A percentile compares a stretch with the other conserved stretches of the same genome.
phyloP scores from a whole-genome alignment of 2,329 filamentous ascomycete genomes.

The Harringtonia lauricola region DNA sequence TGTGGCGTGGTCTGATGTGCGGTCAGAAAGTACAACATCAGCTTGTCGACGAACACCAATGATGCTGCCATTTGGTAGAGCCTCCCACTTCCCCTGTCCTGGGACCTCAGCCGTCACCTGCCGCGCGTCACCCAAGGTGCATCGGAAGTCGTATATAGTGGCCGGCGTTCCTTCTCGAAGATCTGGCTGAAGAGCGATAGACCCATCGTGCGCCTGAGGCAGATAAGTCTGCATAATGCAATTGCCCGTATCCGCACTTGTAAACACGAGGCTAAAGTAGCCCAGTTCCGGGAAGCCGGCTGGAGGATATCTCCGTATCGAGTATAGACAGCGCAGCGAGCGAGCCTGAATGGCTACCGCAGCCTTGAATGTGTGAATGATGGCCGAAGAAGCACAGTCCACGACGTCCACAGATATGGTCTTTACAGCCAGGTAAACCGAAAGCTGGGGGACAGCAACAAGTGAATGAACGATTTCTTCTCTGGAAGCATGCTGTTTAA shows the following conservation, averaged over 20 bases:
- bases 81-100: constrained; percentile 57
- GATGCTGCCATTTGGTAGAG: constrained; percentile 47
- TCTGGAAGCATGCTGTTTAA: constrained; percentile 27
- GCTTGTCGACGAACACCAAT: constrained; percentile 46
- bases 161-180: constrained; percentile 17
- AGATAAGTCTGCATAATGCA: constrained; percentile 56
- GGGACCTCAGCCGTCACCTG: constrained; percentile 41
- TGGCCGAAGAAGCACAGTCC: constrained; percentile 41
- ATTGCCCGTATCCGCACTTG: constrained; percentile 44
- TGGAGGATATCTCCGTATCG: constrained; percentile 35
- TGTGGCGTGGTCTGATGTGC: constrained; percentile 6
- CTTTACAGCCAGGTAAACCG: constrained; percentile 50
- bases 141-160: constrained; percentile 29
- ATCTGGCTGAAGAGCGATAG: constrained; percentile 48
- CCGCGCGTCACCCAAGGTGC: constrained; percentile 38
- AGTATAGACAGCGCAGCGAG: constrained; percentile 50
- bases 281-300: constrained; percentile 46
- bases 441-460: constrained; percentile 45
- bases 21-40: background rate
- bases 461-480: constrained; percentile 42
- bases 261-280: constrained; percentile 55
- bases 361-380: constrained; percentile 52
- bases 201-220: constrained; percentile 38
- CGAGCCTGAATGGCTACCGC: constrained; percentile 42
- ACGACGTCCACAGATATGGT: constrained; percentile 47